Evolutionary conservation across 192 early-diverging fungal species (phyloP).

Genomic region (Podila verticillata): DNA sequence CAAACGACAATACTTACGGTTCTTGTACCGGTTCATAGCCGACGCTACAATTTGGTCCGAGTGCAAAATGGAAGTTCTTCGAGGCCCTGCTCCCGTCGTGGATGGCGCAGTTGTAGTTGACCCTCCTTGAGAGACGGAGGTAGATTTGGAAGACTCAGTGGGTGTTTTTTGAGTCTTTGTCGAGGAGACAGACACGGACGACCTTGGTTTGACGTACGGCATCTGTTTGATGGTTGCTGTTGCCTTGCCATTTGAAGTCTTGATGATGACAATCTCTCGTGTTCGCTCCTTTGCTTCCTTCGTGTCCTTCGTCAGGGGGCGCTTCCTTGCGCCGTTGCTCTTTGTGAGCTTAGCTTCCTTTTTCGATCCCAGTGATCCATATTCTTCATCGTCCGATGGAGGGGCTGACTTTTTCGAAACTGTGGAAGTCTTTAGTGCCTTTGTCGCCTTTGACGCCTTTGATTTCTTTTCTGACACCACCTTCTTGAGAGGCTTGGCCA

Average conservation of each 20-base stretch:
- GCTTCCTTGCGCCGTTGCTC: conserved; percentile 1
- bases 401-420: too few species aligned
- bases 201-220: neutral
- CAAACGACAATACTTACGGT: conserved; percentile 48
- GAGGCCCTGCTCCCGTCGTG: neutral
- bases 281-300: neutral
- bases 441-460: neutral
- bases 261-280: conserved; percentile 37
- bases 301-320: neutral
- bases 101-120: too few species aligned
- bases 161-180: neutral
- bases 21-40: conserved; percentile 51
- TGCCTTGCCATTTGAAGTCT: conserved; percentile 15
- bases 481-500: neutral
- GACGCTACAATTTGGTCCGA: conserved; percentile 56
- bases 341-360: neutral
- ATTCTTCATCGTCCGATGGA: neutral
- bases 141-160: neutral
- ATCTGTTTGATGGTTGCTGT: neutral
- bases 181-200: neutral
- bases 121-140: neutral
- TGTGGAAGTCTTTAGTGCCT: too few species aligned
- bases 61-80: conserved; percentile 51
- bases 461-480: neutral
- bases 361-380: neutral